phyloP scores from a whole-genome alignment of 768 basidiomycete genomes.

The Calocera viscosa region DNA sequence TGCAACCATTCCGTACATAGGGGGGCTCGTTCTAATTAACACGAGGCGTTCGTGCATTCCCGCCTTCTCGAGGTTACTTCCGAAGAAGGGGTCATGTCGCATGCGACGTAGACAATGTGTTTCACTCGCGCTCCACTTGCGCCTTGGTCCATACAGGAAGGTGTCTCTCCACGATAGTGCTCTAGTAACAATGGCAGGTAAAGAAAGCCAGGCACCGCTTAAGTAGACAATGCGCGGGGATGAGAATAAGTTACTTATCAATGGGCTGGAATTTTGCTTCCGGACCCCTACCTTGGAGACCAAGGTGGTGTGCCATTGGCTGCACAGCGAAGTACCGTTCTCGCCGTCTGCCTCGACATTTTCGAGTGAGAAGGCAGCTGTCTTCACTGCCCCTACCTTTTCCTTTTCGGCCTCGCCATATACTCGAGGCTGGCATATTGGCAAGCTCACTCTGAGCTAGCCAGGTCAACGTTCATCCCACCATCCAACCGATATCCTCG shows the following conservation, averaged over 20 bases:
- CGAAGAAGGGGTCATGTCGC: not conserved
- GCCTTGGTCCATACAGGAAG: not conserved
- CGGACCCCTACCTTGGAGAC: constrained; percentile 8
- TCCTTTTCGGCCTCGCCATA: not conserved
- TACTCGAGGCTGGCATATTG: not conserved
- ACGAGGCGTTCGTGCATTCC: not conserved
- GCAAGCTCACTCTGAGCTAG: constrained; percentile 5
- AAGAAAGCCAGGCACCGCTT: not conserved
- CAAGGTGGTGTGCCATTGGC: not conserved
- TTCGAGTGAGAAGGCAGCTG: not conserved
- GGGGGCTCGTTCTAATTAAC: no score
- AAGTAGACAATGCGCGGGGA: not conserved
- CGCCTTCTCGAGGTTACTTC: constrained; percentile 6
- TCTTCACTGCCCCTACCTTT: not conserved
- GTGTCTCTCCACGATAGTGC: no score
- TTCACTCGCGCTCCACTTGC: not conserved
- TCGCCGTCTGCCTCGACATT: constrained; percentile 8
- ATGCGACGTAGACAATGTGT: not conserved
- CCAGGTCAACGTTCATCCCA: not conserved
- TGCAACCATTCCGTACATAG: no score
- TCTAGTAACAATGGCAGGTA: no score
- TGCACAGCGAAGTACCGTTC: not conserved
- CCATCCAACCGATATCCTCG: constrained; percentile 1
- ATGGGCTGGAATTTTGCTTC: not conserved
- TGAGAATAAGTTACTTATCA: constrained; percentile 3